Conservation (phyloP, 75 land plant genomes). For the Pseudotsuga menziesii region DNA sequence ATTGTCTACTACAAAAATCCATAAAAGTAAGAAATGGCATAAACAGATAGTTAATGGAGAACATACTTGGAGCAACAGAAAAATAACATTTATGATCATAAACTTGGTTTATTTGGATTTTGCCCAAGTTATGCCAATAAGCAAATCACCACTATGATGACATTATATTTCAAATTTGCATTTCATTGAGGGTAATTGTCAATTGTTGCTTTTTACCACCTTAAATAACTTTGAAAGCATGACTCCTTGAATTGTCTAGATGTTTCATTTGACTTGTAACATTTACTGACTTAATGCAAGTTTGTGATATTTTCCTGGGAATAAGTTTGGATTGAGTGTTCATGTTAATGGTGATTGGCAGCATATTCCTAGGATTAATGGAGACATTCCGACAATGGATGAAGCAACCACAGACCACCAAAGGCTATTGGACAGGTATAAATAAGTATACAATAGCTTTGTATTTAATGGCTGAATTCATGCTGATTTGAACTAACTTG, state of each 20-base stretch:
- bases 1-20: too few relatives aligned
- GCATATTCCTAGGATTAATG: conserved; percentile 84
- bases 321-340: conserved; percentile 18
- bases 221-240: not conserved
- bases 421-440: conserved; percentile 71
- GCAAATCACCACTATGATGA: not conserved
- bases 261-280: not conserved
- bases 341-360: conserved; percentile 30
- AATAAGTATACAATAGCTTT: not conserved
- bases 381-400: conserved; percentile 75
- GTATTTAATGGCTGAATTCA: not conserved
- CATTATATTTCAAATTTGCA: not conserved
- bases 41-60: too few relatives aligned
- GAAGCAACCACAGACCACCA: conserved; percentile 75
- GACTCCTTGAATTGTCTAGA: not conserved
- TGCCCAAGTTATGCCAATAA: too few relatives aligned
- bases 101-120: too few relatives aligned
- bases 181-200: not conserved
- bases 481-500: not conserved
- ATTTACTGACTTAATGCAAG: not conserved
- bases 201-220: not conserved
- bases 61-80: too few relatives aligned
- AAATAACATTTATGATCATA: too few relatives aligned
- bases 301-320: conserved; percentile 3
- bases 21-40: too few relatives aligned